A percentile compares a stretch with the other conserved stretches of the same genome.
phyloP scores from a whole-genome alignment of 225 moss, liverwort and hornwort species.

The Lunularia cruciata region DNA sequence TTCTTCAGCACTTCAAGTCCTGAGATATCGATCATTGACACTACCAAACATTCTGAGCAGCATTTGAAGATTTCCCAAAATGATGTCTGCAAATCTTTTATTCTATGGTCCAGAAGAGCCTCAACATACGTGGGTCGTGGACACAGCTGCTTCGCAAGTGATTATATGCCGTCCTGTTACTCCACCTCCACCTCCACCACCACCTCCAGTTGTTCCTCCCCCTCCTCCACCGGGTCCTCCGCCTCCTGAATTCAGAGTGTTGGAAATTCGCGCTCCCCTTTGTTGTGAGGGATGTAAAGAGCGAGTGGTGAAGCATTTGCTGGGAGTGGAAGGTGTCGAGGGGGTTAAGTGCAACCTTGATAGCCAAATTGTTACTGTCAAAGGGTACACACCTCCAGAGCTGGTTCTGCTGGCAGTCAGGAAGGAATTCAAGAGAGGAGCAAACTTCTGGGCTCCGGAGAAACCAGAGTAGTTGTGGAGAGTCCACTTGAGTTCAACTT shows the following conservation, averaged over 20 bases:
- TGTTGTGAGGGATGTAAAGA: constrained; percentile 20
- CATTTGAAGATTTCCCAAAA: background rate
- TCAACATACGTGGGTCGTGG: constrained; percentile 8
- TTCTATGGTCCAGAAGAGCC: constrained; percentile 11
- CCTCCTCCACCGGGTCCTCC: constrained; percentile 16
- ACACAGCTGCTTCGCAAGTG: constrained; percentile 16
- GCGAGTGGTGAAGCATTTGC: constrained; percentile 15
- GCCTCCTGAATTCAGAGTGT: constrained; percentile 9
- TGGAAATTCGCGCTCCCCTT: constrained; percentile 7
- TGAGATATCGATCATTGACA: no score
- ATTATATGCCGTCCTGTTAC: constrained; percentile 15
- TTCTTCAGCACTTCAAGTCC: no score
- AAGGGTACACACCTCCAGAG: constrained; percentile 19
- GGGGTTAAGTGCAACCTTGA: constrained; percentile 8
- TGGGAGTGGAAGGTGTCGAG: constrained; percentile 18
- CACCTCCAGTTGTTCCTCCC: background rate
- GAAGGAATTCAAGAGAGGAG: constrained; percentile 22
- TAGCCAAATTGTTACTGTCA: constrained; percentile 19
- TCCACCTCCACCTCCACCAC: constrained; percentile 15
- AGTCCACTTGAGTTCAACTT: background rate
- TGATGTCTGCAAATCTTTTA: constrained; percentile 18
- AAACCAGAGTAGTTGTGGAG: background rate
- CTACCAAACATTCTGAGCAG: no score
- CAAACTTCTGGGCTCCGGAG: background rate
- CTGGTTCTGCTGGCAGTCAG: constrained; percentile 12